Conservation (phyloP, 345 rosid species). For the Citrus trifoliata region DNA sequence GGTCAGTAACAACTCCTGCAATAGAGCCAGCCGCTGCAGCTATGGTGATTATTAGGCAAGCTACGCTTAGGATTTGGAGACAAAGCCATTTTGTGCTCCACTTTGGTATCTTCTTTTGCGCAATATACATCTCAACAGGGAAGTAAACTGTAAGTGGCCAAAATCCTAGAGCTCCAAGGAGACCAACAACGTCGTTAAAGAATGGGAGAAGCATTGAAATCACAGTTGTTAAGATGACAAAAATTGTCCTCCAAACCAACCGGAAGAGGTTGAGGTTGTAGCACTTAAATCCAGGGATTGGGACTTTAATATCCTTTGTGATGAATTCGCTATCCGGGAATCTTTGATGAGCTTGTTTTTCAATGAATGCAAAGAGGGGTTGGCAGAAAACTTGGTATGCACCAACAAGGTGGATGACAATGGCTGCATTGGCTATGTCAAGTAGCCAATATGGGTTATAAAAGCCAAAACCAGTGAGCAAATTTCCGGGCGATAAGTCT, state of each 20-base stretch:
- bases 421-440: constrained; percentile 82
- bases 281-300: constrained; percentile 41
- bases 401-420: constrained; percentile 76
- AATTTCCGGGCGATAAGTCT: constrained; percentile 74
- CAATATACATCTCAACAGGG: constrained; percentile 90
- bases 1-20: constrained; percentile 62
- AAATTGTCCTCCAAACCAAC: constrained; percentile 77
- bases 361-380: constrained; percentile 78
- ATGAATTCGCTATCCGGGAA: constrained; percentile 63
- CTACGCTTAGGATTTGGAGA: constrained; percentile 65
- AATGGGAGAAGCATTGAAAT: constrained; percentile 89
- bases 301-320: constrained; percentile 50
- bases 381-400: constrained; percentile 96
- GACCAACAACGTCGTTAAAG: constrained; percentile 77
- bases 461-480: constrained; percentile 77
- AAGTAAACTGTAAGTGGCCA: constrained; percentile 93
- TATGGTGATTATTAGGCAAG: constrained; percentile 64
- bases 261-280: constrained; percentile 68
- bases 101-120: constrained; percentile 55
- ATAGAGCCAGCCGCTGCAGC: constrained; percentile 84
- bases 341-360: constrained; percentile 41
- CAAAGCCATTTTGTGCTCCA: constrained; percentile 85
- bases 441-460: constrained; percentile 85
- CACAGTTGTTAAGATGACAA: constrained; percentile 64
- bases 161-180: constrained; percentile 86